Evolutionary conservation across 2,329 filamentous ascomycete species (phyloP).

Genomic region (Pseudomassariella vexata): DNA sequence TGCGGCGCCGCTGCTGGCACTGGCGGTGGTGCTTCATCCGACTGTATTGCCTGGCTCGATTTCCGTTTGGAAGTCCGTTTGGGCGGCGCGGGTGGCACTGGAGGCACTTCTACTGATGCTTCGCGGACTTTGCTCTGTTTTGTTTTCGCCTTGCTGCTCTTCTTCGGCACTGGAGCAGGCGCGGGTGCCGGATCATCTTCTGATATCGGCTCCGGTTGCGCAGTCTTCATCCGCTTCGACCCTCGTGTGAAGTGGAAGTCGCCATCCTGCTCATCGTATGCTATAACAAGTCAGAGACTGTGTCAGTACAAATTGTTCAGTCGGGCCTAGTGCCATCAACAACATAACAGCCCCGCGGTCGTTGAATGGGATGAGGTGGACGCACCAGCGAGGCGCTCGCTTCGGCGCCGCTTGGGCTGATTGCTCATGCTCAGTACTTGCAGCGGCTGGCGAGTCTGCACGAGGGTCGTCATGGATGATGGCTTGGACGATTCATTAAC

Average conservation of each 20-base stretch:
- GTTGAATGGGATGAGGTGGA: no score
- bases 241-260: conserved; percentile 71
- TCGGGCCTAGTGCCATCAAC: no score
- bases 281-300: conserved; percentile 23
- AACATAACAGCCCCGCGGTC: no score
- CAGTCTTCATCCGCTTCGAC: conserved; percentile 58
- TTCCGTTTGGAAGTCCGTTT: conserved; percentile 31
- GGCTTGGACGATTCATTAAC: no score
- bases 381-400: conserved; percentile 60
- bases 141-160: conserved; percentile 35
- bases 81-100: conserved; percentile 30
- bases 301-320: conserved; percentile 3
- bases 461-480: conserved; percentile 67
- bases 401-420: conserved; percentile 53
- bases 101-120: conserved; percentile 10
- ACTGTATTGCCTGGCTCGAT: conserved; percentile 22
- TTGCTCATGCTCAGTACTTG: conserved; percentile 66
- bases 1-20: conserved; percentile 29
- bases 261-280: conserved; percentile 69
- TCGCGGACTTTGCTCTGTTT: conserved; percentile 15
- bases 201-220: conserved; percentile 35
- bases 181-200: conserved; percentile 33
- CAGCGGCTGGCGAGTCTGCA: conserved; percentile 58
- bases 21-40: conserved; percentile 14
- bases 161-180: conserved; percentile 28